Percentiles rank a stretch among this genome's conserved stretches.
Conservation (phyloP, 371 early-diverging fungal genomes). For the Mucor saturninus region DNA sequence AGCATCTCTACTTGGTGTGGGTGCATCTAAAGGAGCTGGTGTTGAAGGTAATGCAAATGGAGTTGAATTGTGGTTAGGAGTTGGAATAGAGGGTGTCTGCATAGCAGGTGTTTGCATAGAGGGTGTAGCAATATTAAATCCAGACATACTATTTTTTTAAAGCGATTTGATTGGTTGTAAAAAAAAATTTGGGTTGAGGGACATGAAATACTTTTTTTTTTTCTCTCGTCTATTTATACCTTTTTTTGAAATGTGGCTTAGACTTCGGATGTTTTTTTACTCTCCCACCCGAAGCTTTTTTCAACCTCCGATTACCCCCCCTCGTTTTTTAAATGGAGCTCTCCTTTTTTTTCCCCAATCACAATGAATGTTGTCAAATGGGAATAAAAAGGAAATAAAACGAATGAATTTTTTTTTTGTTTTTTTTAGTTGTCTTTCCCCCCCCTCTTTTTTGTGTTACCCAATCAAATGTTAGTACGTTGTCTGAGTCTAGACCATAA, state of each 20-base stretch:
- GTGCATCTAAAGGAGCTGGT: constrained; percentile 56
- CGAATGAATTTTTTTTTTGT: background rate
- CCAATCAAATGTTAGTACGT: no score
- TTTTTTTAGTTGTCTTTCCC: background rate
- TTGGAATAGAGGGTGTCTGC: constrained; percentile 57
- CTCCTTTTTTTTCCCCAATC: no score
- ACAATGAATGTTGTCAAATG: no score
- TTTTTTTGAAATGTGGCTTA: constrained; percentile 16
- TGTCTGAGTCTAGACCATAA: no score
- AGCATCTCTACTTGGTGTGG: constrained; percentile 58
- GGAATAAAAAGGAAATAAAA: background rate
- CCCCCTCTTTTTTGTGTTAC: constrained; percentile 3
- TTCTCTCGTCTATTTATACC: constrained; percentile 13
- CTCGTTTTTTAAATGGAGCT: no score
- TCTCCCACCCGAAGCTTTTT: no score
- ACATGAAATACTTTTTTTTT: constrained; percentile 5
- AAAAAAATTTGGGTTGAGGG: background rate
- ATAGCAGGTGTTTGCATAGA: constrained; percentile 51
- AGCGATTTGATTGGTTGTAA: background rate
- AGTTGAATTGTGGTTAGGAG: constrained; percentile 47
- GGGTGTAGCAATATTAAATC: constrained; percentile 57
- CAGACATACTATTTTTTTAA: constrained; percentile 37
- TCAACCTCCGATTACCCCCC: background rate
- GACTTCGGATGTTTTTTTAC: constrained; percentile 7
- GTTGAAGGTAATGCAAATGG: constrained; percentile 55